These are phyloP conservation scores for Aspergillus neoniger DNA, from an alignment of 2,329 filamentous ascomycete genomes.

Conservation along the genomic window DNA sequence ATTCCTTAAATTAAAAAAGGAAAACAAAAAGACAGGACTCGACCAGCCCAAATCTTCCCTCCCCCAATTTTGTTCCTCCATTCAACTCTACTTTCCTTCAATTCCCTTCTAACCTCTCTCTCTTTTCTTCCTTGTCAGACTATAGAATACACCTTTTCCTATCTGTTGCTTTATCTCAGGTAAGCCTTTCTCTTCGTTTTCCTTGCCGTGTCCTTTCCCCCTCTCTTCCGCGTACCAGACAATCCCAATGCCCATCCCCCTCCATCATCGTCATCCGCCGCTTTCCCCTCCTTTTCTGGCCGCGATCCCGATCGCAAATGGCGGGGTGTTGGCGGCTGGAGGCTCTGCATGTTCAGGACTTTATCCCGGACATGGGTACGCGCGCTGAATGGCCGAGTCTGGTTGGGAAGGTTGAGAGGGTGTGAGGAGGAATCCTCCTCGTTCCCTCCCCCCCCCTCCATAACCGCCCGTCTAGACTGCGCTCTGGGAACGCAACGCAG, in stretches of 20 bases:
- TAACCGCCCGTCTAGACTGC: constrained; percentile 16
- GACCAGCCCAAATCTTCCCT: background rate
- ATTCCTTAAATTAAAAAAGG: constrained; percentile 6
- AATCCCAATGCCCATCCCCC: constrained; percentile 13
- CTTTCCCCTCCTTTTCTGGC: background rate
- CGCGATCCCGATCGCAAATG: constrained; percentile 2
- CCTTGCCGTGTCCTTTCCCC: constrained; percentile 19
- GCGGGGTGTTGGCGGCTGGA: background rate
- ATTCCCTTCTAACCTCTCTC: constrained; percentile 17
- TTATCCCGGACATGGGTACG: background rate
- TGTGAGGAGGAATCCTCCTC: too few species aligned
- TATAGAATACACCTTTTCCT: constrained; percentile 13
- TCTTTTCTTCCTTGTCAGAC: constrained; percentile 12
- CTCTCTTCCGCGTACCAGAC: constrained; percentile 16
- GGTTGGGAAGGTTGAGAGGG: background rate
- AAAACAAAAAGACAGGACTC: background rate
- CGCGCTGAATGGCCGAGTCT: constrained; percentile 16
- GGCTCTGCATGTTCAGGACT: constrained; percentile 1
- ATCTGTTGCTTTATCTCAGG: constrained; percentile 23
- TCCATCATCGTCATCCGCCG: constrained; percentile 8
- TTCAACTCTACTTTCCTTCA: constrained; percentile 9
- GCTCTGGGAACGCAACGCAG: constrained; percentile 16
- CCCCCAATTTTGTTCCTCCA: background rate
- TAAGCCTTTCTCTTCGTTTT: constrained; percentile 22
- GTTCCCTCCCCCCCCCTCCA: constrained; percentile 2